Evolutionary conservation across 2,329 filamentous ascomycete genomes (phyloP), one percentile per base, ranked within the genome.

Genomic region (Trichoderma endophyticum): DNA sequence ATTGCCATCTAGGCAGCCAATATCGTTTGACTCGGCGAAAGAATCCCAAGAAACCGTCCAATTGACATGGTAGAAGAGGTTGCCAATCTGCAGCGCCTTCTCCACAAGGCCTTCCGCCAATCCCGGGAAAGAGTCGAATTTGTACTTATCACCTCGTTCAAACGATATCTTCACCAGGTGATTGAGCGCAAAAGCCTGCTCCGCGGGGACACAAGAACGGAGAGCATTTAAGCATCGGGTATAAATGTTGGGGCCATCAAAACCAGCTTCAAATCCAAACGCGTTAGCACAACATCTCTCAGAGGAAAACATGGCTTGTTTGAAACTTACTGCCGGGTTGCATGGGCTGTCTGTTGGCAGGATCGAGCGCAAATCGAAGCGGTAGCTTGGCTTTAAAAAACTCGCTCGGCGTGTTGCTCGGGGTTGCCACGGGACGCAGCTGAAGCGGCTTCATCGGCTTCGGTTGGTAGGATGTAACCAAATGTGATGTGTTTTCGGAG

Each of bases 141-240:
- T 92, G 82, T 97, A 98, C 81, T 97, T 97, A 80, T 98, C 96
- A 60, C 95, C 95, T 57, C 95, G 89, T 81, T 98, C 95, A 78
- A 92, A 96, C 0, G 95, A 98, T 32, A 98, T 98, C 80, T 97
- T 97, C 73, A 98, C 94, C 4, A 98, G 84, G 77, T 98, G 95
- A 77, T 97, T 94, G 12, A 98, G 85, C 0, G 94, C 95, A 82
- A 97, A 98, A n/a, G 93, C 91, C 77, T 98, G 92, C 79, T 99
- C 95, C 14, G 91, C 88, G 4, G 88, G 88, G 30, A 97, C 89
- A 3, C 90, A 89, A 15, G 94, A 97, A 74, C 93, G 92, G 30
- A 99, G 84, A 5, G 95, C 91, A 76, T 95, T 91, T 48, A 97
- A 87, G 74, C 94, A 97, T 57, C 95, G 91, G 63, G 95, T 91